A percentile compares a stretch with the other conserved stretches of the same genome.
Evolutionary conservation across 257 asterid genomes (phyloP).

Genomic region (Salvia rosmarinus): DNA sequence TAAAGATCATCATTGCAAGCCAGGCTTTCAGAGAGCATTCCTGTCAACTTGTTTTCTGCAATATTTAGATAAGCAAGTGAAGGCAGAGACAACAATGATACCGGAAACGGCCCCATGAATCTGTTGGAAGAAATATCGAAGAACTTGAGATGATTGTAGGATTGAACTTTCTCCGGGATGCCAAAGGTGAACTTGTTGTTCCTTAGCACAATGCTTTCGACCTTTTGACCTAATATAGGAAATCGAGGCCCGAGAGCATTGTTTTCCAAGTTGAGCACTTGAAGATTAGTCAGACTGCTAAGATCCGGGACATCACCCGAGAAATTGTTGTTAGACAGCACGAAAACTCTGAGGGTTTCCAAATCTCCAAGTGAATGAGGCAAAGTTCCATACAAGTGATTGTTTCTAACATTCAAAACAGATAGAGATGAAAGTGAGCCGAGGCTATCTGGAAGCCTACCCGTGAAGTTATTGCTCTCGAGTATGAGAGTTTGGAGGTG

Average conservation of each 20-base stretch:
- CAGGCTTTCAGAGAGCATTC: slow-evolving; percentile 63
- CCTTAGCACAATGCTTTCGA: slow-evolving; percentile 54
- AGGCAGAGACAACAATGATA: slow-evolving; percentile 69
- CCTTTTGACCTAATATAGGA: slow-evolving; percentile 57
- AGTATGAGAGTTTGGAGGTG: slow-evolving; percentile 69
- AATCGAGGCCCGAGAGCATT: slow-evolving; percentile 72
- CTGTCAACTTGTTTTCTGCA: slow-evolving; percentile 71
- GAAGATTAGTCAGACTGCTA: slow-evolving; percentile 64
- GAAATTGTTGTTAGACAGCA: slow-evolving; percentile 66
- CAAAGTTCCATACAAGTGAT: slow-evolving; percentile 58
- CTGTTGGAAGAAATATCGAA: slow-evolving; percentile 73
- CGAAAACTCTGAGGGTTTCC: slow-evolving; percentile 64
- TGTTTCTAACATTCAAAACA: slow-evolving; percentile 66
- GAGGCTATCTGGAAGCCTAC: slow-evolving; percentile 54
- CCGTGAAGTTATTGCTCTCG: slow-evolving; percentile 67
- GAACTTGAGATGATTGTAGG: slow-evolving; percentile 59
- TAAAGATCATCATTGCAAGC: slow-evolving; percentile 56
- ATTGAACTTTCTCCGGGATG: slow-evolving; percentile 61
- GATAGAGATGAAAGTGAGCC: slow-evolving; percentile 63
- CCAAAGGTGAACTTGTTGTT: slow-evolving; percentile 65
- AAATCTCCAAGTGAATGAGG: slow-evolving; percentile 58
- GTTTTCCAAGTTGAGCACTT: slow-evolving; percentile 64
- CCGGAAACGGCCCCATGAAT: slow-evolving; percentile 79
- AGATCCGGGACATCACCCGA: slow-evolving; percentile 82
- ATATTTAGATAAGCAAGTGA: slow-evolving; percentile 58